Conservation (phyloP, 2,329 filamentous ascomycete genomes). For the Penicillium sp. region DNA sequence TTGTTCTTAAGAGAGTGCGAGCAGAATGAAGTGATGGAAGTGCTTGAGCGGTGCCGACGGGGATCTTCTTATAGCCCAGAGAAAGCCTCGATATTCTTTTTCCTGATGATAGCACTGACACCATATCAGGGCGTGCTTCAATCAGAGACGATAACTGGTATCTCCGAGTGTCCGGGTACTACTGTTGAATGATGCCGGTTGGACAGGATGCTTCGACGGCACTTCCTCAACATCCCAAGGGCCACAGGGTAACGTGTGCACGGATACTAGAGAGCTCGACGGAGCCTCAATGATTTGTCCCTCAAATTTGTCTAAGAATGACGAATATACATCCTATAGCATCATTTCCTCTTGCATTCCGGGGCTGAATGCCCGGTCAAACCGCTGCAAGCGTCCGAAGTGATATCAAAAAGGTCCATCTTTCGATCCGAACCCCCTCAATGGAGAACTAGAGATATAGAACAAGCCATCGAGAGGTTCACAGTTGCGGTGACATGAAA, state of each 20-base stretch:
- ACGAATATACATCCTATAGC: neutral
- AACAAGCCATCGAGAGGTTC: no score
- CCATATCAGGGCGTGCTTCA: neutral
- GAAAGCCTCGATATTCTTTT: neutral
- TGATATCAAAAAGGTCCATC: neutral
- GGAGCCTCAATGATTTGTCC: conserved; percentile 1
- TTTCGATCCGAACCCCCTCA: no score
- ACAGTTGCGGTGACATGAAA: no score
- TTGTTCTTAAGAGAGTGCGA: neutral
- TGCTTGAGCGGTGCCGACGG: neutral
- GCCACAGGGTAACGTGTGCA: neutral
- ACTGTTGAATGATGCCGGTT: neutral
- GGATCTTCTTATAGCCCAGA: neutral
- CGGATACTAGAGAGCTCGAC: neutral
- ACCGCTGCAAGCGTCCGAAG: neutral
- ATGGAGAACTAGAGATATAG: no score
- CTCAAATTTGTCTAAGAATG: neutral
- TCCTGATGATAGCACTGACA: neutral
- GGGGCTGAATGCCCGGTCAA: neutral
- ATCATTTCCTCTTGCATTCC: neutral
- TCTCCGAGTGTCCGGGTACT: neutral
- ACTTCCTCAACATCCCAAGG: neutral
- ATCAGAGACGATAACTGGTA: neutral
- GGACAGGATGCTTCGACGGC: neutral
- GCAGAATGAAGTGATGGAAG: neutral